Conservation (phyloP, 2,329 filamentous ascomycete species). For the Tolypocladium album region DNA sequence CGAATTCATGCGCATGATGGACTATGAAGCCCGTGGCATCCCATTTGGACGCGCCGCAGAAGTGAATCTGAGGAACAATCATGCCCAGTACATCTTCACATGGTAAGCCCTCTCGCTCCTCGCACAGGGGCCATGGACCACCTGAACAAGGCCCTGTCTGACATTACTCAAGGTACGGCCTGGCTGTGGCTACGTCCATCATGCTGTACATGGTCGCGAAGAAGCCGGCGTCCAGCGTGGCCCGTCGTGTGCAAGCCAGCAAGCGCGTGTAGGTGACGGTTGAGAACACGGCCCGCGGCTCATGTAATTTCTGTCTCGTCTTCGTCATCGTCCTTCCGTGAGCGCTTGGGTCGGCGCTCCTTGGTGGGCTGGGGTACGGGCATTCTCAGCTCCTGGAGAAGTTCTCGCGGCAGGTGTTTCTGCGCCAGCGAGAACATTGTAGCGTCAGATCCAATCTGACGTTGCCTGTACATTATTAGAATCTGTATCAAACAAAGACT, state of each 20-base stretch:
- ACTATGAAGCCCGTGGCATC: conserved; percentile 69
- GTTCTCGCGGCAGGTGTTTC: conserved; percentile 68
- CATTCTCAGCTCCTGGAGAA: conserved; percentile 75
- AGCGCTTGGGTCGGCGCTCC: conserved; percentile 26
- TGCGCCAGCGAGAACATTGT: conserved; percentile 81
- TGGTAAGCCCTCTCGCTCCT: conserved; percentile 52
- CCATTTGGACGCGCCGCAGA: conserved; percentile 82
- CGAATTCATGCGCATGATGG: conserved; percentile 64
- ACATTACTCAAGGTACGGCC: conserved; percentile 58
- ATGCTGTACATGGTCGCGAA: conserved; percentile 96
- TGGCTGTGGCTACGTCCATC: conserved; percentile 73
- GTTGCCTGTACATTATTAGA: conserved; percentile 51
- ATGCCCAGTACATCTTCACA: conserved; percentile 97
- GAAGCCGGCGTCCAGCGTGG: conserved; percentile 66
- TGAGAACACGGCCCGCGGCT: not conserved
- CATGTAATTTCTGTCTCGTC: conserved; percentile 20
- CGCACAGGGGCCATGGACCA: not conserved
- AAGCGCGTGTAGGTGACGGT: conserved; percentile 54
- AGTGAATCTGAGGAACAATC: conserved; percentile 91
- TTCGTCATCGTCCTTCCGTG: conserved; percentile 19
- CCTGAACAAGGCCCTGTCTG: not conserved
- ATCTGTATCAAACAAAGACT: conserved; percentile 8
- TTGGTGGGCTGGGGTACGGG: conserved; percentile 41
- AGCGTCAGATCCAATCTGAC: conserved; percentile 58
- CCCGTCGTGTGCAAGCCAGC: conserved; percentile 65